phyloP scores from a whole-genome alignment of 306 rosid species.

The Fagus sylvatica region DNA sequence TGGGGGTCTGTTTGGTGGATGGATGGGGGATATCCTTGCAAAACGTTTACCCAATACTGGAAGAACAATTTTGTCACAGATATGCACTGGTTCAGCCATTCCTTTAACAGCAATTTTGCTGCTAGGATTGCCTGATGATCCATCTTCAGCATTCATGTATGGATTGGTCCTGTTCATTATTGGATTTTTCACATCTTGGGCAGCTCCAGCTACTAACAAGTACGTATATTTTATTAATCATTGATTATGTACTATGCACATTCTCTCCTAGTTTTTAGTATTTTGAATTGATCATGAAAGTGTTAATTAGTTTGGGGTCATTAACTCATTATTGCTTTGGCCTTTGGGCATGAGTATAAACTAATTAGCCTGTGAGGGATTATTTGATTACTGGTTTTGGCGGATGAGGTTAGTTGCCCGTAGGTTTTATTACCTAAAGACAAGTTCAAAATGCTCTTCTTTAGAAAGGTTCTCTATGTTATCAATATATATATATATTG shows the following conservation, averaged over 20 bases:
- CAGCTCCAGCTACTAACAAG: conserved; percentile 81
- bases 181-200: conserved; percentile 69
- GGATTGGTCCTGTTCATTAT: conserved; percentile 66
- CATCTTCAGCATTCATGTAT: conserved; percentile 55
- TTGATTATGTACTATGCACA: background rate
- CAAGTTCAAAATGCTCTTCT: too few species aligned
- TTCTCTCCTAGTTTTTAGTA: background rate
- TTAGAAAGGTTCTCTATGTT: too few species aligned
- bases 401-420: too few species aligned
- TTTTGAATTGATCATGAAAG: background rate
- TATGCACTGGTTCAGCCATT: conserved; percentile 63
- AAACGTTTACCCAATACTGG: conserved; percentile 60
- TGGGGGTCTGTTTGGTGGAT: conserved; percentile 77
- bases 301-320: background rate
- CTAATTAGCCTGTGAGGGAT: too few species aligned
- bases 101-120: conserved; percentile 72
- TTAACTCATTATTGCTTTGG: too few species aligned
- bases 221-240: conserved; percentile 32
- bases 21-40: conserved; percentile 70
- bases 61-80: conserved; percentile 68
- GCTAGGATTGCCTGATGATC: conserved; percentile 62
- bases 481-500: background rate
- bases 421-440: too few species aligned
- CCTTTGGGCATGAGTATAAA: too few species aligned
- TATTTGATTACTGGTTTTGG: too few species aligned